Evolutionary conservation across 345 rosid species (phyloP), one percentile per base, ranked within the genome.

Genomic region (Populus pruinosa): DNA sequence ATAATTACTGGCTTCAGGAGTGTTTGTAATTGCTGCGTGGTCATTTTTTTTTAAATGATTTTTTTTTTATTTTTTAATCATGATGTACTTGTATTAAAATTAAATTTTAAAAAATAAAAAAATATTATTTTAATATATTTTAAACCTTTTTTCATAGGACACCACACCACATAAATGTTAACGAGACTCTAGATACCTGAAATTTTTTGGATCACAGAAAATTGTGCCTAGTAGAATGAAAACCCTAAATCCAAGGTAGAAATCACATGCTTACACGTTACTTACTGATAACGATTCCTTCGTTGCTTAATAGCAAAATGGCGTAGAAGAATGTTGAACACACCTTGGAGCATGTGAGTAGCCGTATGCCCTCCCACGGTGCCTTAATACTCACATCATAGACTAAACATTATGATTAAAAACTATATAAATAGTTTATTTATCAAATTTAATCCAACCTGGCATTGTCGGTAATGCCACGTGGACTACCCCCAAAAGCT

Each of bases 191-290:
- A 79, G 67, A 67, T 31, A 67, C 59, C 43, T 5, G 21, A 61
- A 75, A 29, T 6, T 13, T 71, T 55, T 80, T 43, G 79, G 78
- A 81, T 86, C 83, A 35, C 77, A 67, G 55, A 79, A 81, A 61
- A 12, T 44, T 33, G 38, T 59, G 66, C 71, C 23, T 69, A 1
- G 71, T 33, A 29, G 23, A 74, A 36, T 27, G 11, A 38, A 21
- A 77, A 72, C 80, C 82, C 86, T 75, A 69, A 83, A 56, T 6
- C 65, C 83, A 70, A 77, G 71, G 78, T 53, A 50, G 18, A 72
- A 59, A 63, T 79, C 87, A 87, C 89, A 85, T 85, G 89, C 85
- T 77, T 43, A 69, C 83, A 71, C 78, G 80, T 87, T 79, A 12
- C 77, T 77, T 78, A 29, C 61, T 18, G 50, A 3, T 41, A 14